These are phyloP conservation scores for Pythium utonaiense DNA, from an alignment of 352 stramenopile genomes.

Conservation along the genomic window DNA sequence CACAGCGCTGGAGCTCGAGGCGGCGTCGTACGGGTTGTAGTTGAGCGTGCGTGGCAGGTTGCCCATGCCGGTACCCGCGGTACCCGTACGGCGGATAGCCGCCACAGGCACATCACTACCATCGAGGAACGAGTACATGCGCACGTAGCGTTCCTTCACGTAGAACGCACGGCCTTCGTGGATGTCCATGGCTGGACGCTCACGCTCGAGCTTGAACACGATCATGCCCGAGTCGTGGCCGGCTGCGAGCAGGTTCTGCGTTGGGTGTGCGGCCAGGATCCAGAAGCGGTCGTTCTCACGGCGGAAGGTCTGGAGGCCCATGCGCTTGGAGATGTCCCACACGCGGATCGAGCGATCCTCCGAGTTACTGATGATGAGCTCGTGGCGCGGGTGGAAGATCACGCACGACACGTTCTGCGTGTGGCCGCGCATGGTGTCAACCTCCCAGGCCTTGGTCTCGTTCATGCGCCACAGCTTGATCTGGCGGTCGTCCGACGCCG, in stretches of 20 bases:
- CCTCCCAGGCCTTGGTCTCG: constrained; percentile 99
- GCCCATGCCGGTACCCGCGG: constrained; percentile 83
- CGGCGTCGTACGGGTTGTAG: constrained; percentile 96
- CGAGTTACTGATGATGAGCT: constrained; percentile 99
- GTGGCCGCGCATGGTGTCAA: constrained; percentile 99
- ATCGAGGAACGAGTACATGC: constrained; percentile 94
- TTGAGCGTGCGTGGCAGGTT: constrained; percentile 92
- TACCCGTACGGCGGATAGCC: constrained; percentile 63
- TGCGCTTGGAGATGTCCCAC: constrained; percentile 98
- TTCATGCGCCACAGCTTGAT: constrained; percentile 99
- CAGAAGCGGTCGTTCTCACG: constrained; percentile 99
- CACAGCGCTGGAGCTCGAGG: constrained; percentile 87
- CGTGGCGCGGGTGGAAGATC: constrained; percentile 98
- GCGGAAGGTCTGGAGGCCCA: constrained; percentile 98
- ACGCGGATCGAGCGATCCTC: constrained; percentile 99
- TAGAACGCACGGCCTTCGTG: constrained; percentile 91
- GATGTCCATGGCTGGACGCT: constrained; percentile 94
- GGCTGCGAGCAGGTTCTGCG: constrained; percentile 97
- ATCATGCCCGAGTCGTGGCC: constrained; percentile 99
- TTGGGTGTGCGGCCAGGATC: constrained; percentile 95
- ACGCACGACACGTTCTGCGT: constrained; percentile 99
- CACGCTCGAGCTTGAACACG: constrained; percentile 98
- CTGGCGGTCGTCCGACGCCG: constrained; percentile 98
- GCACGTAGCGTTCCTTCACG: constrained; percentile 97
- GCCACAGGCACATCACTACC: constrained; percentile 75